Percentiles rank a stretch among this genome's conserved stretches.
These are phyloP conservation scores for Plasmodium malariae DNA, from an alignment of 169 alveolate genomes.

Conservation along the genomic window DNA sequence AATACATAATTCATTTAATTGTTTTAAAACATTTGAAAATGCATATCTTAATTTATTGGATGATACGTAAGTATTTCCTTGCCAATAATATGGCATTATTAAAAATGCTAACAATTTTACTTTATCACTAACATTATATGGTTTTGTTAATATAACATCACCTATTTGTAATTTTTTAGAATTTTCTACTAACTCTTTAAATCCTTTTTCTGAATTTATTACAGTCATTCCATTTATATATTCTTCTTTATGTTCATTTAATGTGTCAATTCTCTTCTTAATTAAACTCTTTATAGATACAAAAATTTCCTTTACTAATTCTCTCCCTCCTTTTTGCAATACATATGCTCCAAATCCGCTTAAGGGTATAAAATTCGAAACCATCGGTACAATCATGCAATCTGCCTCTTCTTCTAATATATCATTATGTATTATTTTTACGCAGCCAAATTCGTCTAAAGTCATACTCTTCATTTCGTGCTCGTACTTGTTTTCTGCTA, in stretches of 20 bases:
- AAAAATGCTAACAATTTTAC: constrained; percentile 74
- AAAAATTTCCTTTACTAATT: constrained; percentile 72
- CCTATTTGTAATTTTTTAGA: constrained; percentile 71
- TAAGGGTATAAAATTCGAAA: constrained; percentile 67
- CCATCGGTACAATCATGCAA: constrained; percentile 77
- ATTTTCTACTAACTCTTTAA: constrained; percentile 39
- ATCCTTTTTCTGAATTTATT: constrained; percentile 22
- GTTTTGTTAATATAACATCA: constrained; percentile 60
- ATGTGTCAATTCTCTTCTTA: constrained; percentile 71
- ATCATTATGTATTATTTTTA: constrained; percentile 69
- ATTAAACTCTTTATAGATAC: constrained; percentile 46
- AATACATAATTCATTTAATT: constrained; percentile 66
- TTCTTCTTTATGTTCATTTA: constrained; percentile 65
- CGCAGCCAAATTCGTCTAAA: constrained; percentile 42
- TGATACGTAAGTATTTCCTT: constrained; percentile 69
- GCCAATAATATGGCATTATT: constrained; percentile 77
- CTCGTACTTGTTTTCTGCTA: constrained; percentile 11
- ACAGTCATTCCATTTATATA: constrained; percentile 2
- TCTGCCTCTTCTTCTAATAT: constrained; percentile 75
- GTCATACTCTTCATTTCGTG: constrained; percentile 71
- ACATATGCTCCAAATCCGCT: constrained; percentile 76
- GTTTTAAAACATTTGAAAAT: constrained; percentile 66
- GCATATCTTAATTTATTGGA: constrained; percentile 70
- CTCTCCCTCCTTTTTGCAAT: constrained; percentile 72
- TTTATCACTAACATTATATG: constrained; percentile 65